Percentiles rank a stretch among this genome's conserved stretches.
phyloP scores from a whole-genome alignment of 2,329 filamentous ascomycete species.

The Exophiala bonariae region DNA sequence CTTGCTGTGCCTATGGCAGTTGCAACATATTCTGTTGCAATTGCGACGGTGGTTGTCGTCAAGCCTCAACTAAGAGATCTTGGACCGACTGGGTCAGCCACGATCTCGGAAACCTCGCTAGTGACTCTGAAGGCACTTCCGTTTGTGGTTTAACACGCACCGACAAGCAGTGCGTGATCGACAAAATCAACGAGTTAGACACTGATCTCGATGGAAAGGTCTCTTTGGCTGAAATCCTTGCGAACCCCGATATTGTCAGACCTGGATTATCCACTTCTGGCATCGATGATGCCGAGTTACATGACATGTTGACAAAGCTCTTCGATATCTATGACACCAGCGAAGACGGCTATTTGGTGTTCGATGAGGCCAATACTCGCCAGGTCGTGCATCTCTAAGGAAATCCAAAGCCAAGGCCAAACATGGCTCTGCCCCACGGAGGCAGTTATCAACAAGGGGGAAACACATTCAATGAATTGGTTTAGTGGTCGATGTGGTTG shows the following conservation, averaged over 20 bases:
- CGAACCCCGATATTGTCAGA: slow-evolving; percentile 2
- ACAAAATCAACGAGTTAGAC: slow-evolving; percentile 4
- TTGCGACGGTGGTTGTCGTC: slow-evolving; percentile 1
- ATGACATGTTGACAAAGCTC: background rate
- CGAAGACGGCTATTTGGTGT: slow-evolving; percentile 1
- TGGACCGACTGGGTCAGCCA: slow-evolving; percentile 1
- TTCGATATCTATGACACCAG: slow-evolving; percentile 6
- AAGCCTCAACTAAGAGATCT: background rate
- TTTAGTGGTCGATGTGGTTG: too few species aligned
- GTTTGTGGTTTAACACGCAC: background rate
- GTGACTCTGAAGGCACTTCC: background rate
- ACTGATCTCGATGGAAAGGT: slow-evolving; percentile 1
- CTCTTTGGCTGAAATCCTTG: slow-evolving; percentile 4
- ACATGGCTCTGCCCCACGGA: too few species aligned
- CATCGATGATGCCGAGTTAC: background rate
- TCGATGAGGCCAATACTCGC: slow-evolving; percentile 1
- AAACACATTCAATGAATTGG: too few species aligned
- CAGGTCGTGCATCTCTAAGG: too few species aligned
- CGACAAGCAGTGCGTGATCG: slow-evolving; percentile 1
- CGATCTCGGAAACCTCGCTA: background rate
- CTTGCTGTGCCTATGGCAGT: slow-evolving; percentile 4
- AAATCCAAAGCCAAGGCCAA: too few species aligned
- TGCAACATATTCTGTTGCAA: slow-evolving; percentile 10
- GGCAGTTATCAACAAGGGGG: too few species aligned
- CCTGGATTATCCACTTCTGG: background rate